Base-by-base conservation (phyloP, 2,329 filamentous ascomycete genomes). In the Amauroascus verrucosus region DNA sequence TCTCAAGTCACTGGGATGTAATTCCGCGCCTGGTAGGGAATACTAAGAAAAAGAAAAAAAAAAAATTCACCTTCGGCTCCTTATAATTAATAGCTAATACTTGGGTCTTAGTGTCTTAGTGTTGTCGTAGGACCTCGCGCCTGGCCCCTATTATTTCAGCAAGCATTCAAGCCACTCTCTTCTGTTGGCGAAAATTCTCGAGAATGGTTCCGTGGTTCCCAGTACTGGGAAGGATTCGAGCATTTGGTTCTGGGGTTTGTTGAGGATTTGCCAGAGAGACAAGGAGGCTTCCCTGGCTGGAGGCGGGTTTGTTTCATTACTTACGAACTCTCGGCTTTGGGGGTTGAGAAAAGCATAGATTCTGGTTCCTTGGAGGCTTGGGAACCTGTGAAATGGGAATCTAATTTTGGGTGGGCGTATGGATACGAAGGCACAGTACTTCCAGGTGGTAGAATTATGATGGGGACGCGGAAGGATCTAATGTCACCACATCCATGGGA, bases 381-480 rank as follows among this genome's bases (percentile, higher is more conserved):
- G 59, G 51, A 45, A 8, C 56, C 60, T 5, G 20, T 30, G 16
- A 50, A 57, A 32, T 46, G 61, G 22, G 48, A 57, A 22, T 43
- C 40, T 0, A 58, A 67, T 49, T 67, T 67, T 43, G 54, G 61
- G 16, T 69, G 67, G 57, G 62, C 70, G 1, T 73, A 71, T 62
- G 71, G 64, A 3, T 78, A 77, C 53, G 74, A 78, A 60, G 75
- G 72, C 0, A 62, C 71, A 20, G 63, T 78, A 11, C 55, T 76
- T 3, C 75, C 75, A 2, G 73, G 75, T 3, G 69, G 70, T 1
- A 67, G 68, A 24, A 68, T 76, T 37, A 74, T 77, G 62, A 49
- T 77, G 48, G 76, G 75, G 9, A 65, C 72, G 24, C 82, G 77
- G 76, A 20, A 63, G 13, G 62, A 69, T 51, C 38, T 67, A 55